Conservation (phyloP, 257 asterid genomes). For the Avicennia marina region DNA sequence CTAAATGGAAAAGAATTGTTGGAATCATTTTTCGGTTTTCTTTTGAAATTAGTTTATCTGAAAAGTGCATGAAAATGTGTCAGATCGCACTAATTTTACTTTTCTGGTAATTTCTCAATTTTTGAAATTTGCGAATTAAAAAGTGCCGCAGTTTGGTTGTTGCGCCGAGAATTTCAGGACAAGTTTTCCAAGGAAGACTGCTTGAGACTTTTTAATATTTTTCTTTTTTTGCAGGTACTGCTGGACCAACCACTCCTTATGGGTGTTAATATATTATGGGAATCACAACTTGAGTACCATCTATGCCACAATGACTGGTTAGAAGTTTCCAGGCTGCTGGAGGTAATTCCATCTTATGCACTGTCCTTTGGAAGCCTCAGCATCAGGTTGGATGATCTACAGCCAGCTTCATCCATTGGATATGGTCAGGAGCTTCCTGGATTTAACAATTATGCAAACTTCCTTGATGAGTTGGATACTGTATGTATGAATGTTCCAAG, state of each 20-base stretch:
- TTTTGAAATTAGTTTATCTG: no score
- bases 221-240: constrained; percentile 60
- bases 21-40: no score
- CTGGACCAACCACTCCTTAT: constrained; percentile 88
- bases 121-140: constrained; percentile 10
- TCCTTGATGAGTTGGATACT: constrained; percentile 71
- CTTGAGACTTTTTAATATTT: no score
- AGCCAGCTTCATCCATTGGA: constrained; percentile 41
- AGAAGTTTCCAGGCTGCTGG: constrained; percentile 82
- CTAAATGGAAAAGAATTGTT: not conserved
- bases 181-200: constrained; percentile 6
- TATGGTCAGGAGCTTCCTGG: constrained; percentile 42
- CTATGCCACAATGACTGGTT: constrained; percentile 85
- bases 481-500: constrained; percentile 64
- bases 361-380: constrained; percentile 66
- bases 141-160: constrained; percentile 4
- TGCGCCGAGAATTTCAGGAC: not conserved
- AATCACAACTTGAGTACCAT: constrained; percentile 91
- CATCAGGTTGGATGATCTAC: constrained; percentile 58
- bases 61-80: no score
- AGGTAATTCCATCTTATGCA: constrained; percentile 72
- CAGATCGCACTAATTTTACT: not conserved
- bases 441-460: constrained; percentile 45
- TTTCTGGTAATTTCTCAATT: constrained; percentile 2
- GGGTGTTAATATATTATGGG: constrained; percentile 96